Conservation (phyloP, 257 asterid species). For the Lavandula angustifolia region DNA sequence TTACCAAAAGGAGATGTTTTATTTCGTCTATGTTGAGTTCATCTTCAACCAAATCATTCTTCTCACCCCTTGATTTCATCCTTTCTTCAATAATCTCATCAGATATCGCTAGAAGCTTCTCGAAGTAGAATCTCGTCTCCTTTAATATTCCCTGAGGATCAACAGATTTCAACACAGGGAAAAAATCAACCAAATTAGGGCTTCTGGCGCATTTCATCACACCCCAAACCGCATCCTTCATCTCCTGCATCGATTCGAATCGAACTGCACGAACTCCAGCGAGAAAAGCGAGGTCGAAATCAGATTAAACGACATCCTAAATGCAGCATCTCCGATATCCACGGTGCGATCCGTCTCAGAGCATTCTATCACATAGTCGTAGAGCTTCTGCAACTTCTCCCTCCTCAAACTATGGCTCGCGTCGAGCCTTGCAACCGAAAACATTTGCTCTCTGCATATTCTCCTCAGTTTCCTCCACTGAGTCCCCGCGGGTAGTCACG, state of each 20-base stretch:
- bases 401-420: slow-evolving; percentile 36
- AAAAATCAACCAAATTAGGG: slow-evolving; percentile 55
- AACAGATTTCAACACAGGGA: slow-evolving; percentile 40
- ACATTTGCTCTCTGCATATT: slow-evolving; percentile 42
- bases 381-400: slow-evolving; percentile 41
- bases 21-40: slow-evolving; percentile 33
- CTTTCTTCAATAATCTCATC: slow-evolving; percentile 44
- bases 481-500: slow-evolving; percentile 33
- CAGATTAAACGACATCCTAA: slow-evolving; percentile 50
- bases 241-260: slow-evolving; percentile 50
- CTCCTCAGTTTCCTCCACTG: slow-evolving; percentile 47
- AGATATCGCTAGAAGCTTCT: slow-evolving; percentile 39
- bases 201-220: slow-evolving; percentile 40
- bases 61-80: slow-evolving; percentile 30
- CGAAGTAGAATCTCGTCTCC: slow-evolving; percentile 28
- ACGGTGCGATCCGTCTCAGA: slow-evolving; percentile 41
- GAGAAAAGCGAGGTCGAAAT: slow-evolving; percentile 58
- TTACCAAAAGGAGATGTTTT: slow-evolving; percentile 36
- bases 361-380: slow-evolving; percentile 44
- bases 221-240: slow-evolving; percentile 51
- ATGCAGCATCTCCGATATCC: slow-evolving; percentile 43
- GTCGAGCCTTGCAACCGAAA: slow-evolving; percentile 41
- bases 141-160: slow-evolving; percentile 55
- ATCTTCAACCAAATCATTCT: slow-evolving; percentile 38
- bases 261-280: slow-evolving; percentile 51